Evolutionary conservation across 768 basidiomycete species (phyloP).

Genomic region (Boletus vinaceobasis): DNA sequence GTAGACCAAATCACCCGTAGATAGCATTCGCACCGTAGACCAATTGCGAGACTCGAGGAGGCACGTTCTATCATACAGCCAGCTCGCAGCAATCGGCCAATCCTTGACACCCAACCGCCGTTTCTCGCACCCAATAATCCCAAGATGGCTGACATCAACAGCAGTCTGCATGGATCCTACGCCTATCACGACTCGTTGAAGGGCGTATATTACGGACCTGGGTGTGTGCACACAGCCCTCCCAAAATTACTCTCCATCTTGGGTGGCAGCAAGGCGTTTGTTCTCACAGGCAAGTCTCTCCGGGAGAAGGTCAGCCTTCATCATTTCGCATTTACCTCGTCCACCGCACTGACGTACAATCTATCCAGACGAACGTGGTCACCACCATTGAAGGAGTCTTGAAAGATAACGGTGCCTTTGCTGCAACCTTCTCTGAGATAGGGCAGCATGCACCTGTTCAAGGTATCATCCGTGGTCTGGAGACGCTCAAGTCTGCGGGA

Average conservation of each 20-base stretch:
- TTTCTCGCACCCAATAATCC: not conserved
- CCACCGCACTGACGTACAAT: conserved; percentile 10
- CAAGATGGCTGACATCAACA: conserved; percentile 10
- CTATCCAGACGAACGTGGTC: conserved; percentile 26
- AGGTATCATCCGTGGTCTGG: conserved; percentile 56
- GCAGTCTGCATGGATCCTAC: conserved; percentile 50
- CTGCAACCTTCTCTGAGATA: conserved; percentile 68
- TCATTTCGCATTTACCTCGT: not conserved
- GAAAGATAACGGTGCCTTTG: conserved; percentile 55
- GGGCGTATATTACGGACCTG: conserved; percentile 70
- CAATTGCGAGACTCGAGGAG: not conserved
- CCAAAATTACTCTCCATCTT: conserved; percentile 56
- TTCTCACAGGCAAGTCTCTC: conserved; percentile 72
- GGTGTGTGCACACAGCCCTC: conserved; percentile 57
- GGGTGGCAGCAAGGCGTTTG: conserved; percentile 58
- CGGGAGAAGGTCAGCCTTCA: conserved; percentile 47
- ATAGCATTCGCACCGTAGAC: not conserved
- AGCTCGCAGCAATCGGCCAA: conserved; percentile 5
- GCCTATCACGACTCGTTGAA: conserved; percentile 66
- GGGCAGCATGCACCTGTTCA: conserved; percentile 70
- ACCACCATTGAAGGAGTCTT: conserved; percentile 40
- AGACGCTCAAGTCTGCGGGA: conserved; percentile 49
- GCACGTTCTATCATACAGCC: conserved; percentile 7
- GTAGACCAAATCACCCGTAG: conserved; percentile 5
- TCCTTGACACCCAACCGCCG: not conserved